Evolutionary conservation across 139 green algal genomes (phyloP), one percentile per base, ranked within the genome.

Genomic region (Haematococcus sp.): DNA sequence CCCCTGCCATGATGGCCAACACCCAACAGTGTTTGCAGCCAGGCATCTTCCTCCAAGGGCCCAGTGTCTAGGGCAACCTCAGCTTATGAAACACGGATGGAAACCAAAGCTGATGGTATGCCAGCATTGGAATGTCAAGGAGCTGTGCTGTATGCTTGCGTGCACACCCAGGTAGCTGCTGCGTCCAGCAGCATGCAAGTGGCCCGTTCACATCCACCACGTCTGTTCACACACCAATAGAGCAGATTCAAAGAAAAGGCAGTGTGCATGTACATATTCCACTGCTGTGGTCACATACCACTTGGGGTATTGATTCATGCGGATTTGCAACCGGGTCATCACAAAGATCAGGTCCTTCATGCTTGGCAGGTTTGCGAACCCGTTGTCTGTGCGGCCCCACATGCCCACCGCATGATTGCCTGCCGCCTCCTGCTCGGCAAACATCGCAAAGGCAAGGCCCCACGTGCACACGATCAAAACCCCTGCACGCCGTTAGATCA

Each of bases 301-400:
- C n/a, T 83, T 86, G 2, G 94, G 94, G 71, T 98, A 98, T 20
- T 83, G 32, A 63, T 91, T 70, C 86, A 98, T 95, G 59, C 93
- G 80, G 19, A 98, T 89, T 68, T 98, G 92, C 58, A 98, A 88
- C 17, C 93, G 76, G 0, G 92, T 95, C 76, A 93, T 93, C 3
- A 96, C 94, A 70, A 97, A 96, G 54, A 96, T 91, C 27, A 96
- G 81, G 63, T 92, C 80, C 25, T 83, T 75, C 83, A 94, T 89
- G 28, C 78, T 72, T 1, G 93, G 91, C 67, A 94, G 79, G 31
- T 79, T 86, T 4, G 93, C 93, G 76, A 95, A 98, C 4, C 92
- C 93, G 19, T 87, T 83, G 16, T 91, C 85, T 22, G 84, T 90
- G 9, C 90, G 80, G 3, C 93, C 93, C 93, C 93, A 97, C 77